These are phyloP conservation scores for Erodium maritimum DNA, from an alignment of 345 rosid genomes.

Conservation along the genomic window DNA sequence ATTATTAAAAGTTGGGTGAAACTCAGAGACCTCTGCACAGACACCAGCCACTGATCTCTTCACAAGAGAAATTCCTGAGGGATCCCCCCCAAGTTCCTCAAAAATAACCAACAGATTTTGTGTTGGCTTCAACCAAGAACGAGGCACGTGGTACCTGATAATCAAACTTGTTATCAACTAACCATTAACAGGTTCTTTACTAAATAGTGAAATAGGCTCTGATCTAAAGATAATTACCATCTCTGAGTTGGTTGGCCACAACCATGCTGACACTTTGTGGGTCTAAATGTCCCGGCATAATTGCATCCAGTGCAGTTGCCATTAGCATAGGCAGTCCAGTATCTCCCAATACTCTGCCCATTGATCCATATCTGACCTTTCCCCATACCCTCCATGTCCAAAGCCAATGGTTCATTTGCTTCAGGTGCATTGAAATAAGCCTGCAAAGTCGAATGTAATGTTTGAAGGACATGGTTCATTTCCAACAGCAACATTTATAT, in stretches of 20 bases:
- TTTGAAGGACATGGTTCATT: not conserved
- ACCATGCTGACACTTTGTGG: slow-evolving; percentile 73
- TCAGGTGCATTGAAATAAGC: slow-evolving; percentile 82
- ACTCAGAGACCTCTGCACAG: slow-evolving; percentile 85
- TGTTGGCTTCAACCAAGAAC: slow-evolving; percentile 80
- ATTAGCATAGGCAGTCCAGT: slow-evolving; percentile 80
- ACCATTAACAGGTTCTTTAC: not conserved
- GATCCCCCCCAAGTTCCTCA: slow-evolving; percentile 96
- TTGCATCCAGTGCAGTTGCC: slow-evolving; percentile 73
- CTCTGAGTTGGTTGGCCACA: slow-evolving; percentile 93
- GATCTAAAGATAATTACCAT: slow-evolving; percentile 29
- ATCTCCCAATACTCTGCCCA: slow-evolving; percentile 86
- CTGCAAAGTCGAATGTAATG: slow-evolving; percentile 22
- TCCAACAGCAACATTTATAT: not conserved
- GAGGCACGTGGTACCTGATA: slow-evolving; percentile 81
- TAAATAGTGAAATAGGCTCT: not conserved
- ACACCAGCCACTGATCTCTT: slow-evolving; percentile 71
- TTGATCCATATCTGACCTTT: slow-evolving; percentile 98
- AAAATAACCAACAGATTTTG: slow-evolving; percentile 77
- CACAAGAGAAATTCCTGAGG: slow-evolving; percentile 60
- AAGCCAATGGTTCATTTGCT: slow-evolving; percentile 84
- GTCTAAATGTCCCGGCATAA: slow-evolving; percentile 69
- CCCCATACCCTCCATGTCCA: slow-evolving; percentile 97
- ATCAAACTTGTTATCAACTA: slow-evolving; percentile 1
- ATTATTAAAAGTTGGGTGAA: slow-evolving; percentile 85